Conservation (phyloP, 2,329 filamentous ascomycete species). For the Daldinia sp. region DNA sequence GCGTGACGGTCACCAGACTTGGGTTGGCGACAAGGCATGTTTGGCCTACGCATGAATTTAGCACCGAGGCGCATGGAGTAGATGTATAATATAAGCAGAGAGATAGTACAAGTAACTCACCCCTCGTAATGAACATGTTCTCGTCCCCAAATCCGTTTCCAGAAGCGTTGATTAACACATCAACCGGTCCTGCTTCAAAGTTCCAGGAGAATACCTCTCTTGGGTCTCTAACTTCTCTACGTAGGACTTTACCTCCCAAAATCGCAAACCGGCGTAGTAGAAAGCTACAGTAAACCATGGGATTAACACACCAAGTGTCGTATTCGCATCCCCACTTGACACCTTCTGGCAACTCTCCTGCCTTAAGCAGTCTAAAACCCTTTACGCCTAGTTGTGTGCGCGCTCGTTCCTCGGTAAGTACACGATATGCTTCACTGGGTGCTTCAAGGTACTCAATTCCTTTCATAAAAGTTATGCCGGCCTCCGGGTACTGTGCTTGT, state of each 20-base stretch:
- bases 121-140: slow-evolving; percentile 59
- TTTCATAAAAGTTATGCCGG: slow-evolving; percentile 62
- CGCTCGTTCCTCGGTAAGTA: slow-evolving; percentile 52
- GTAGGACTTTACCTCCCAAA: slow-evolving; percentile 53
- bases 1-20: slow-evolving; percentile 61
- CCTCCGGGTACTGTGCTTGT: slow-evolving; percentile 50
- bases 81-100: neutral
- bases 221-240: slow-evolving; percentile 53
- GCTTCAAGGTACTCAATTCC: slow-evolving; percentile 66
- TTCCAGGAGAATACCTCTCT: slow-evolving; percentile 56
- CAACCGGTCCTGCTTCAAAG: slow-evolving; percentile 46
- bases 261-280: slow-evolving; percentile 58
- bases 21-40: slow-evolving; percentile 59
- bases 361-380: slow-evolving; percentile 55
- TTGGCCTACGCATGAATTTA: slow-evolving; percentile 54
- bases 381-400: slow-evolving; percentile 50
- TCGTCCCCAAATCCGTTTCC: slow-evolving; percentile 60
- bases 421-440: slow-evolving; percentile 56
- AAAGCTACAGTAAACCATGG: slow-evolving; percentile 66
- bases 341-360: slow-evolving; percentile 56
- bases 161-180: slow-evolving; percentile 60
- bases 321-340: slow-evolving; percentile 64
- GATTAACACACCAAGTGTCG: slow-evolving; percentile 66
- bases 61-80: neutral
- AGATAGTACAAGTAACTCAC: slow-evolving; percentile 39